A percentile compares a stretch with the other conserved stretches of the same genome.
Conservation (phyloP, 2,329 filamentous ascomycete species). For the Ophiostoma sp. region DNA sequence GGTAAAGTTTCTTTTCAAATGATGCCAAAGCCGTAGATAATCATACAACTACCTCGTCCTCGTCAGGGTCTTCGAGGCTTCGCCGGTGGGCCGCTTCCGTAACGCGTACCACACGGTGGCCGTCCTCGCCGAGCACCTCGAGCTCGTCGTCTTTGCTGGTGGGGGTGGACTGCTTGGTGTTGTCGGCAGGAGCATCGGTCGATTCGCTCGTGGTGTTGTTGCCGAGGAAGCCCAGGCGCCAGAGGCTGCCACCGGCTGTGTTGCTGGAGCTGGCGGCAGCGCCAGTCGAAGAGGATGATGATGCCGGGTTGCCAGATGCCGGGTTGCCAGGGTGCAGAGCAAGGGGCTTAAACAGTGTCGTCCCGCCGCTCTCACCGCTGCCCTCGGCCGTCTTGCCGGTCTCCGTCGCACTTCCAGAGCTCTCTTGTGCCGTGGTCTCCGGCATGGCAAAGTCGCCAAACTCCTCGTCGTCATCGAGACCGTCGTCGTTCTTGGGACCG, state of each 20-base stretch:
- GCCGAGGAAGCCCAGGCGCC: constrained; percentile 44
- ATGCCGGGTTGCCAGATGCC: neutral
- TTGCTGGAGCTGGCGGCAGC: neutral
- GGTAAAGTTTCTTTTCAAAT: neutral
- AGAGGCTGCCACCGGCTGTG: constrained; percentile 39
- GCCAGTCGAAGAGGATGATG: neutral
- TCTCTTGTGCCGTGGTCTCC: constrained; percentile 43
- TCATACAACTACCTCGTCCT: constrained; percentile 49
- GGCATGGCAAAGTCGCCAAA: constrained; percentile 70
- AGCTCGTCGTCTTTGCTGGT: constrained; percentile 30
- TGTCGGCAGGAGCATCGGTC: neutral
- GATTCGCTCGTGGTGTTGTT: neutral
- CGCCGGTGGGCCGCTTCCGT: constrained; percentile 56
- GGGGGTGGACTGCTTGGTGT: constrained; percentile 31
- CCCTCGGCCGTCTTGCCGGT: constrained; percentile 18
- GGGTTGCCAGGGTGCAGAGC: constrained; percentile 50
- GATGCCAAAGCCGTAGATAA: neutral
- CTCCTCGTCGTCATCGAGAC: constrained; percentile 60
- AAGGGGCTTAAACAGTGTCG: constrained; percentile 56
- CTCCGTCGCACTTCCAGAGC: constrained; percentile 22
- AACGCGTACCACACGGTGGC: constrained; percentile 46
- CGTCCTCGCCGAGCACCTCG: constrained; percentile 43
- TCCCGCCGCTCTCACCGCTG: constrained; percentile 37
- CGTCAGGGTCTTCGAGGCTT: constrained; percentile 61
- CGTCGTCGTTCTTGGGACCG: constrained; percentile 40